phyloP scores from a whole-genome alignment of 768 basidiomycete genomes.

The Psilocybe cyanescens region DNA sequence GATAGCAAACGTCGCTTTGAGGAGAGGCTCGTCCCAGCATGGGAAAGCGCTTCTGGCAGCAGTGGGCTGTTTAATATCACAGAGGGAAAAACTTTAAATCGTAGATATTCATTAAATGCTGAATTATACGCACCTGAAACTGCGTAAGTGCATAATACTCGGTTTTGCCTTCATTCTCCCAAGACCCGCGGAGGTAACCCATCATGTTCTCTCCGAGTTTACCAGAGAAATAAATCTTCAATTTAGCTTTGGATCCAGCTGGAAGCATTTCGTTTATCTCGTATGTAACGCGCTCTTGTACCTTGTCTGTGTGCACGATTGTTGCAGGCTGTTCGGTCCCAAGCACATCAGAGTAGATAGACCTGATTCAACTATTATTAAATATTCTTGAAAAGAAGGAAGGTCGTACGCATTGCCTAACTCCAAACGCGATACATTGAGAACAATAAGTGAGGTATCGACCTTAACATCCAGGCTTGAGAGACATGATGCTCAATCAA shows the following conservation, averaged over 20 bases:
- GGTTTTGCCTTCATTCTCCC: conserved; percentile 64
- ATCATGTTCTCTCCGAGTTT: conserved; percentile 74
- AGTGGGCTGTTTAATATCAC: conserved; percentile 59
- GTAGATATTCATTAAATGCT: background rate
- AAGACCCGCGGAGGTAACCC: conserved; percentile 80
- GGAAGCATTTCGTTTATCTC: conserved; percentile 61
- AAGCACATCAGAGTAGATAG: conserved; percentile 59
- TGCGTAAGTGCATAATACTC: conserved; percentile 84
- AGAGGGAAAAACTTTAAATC: background rate
- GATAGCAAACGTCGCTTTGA: conserved; percentile 83
- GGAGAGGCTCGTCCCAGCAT: conserved; percentile 91
- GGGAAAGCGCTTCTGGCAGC: conserved; percentile 84
- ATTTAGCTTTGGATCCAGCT: conserved; percentile 67
- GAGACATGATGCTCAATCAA: background rate
- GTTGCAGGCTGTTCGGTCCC: conserved; percentile 48
- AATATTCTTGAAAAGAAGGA: background rate
- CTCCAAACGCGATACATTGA: conserved; percentile 67
- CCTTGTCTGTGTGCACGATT: conserved; percentile 55
- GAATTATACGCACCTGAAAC: conserved; percentile 63
- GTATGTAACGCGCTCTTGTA: conserved; percentile 72
- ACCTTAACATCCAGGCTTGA: conserved; percentile 64
- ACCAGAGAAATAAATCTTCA: conserved; percentile 73
- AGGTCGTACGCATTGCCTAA: conserved; percentile 55
- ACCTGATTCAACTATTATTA: conserved; percentile 26
- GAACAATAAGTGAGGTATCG: conserved; percentile 61